phyloP scores from a whole-genome alignment of 2,329 filamentous ascomycete genomes.

The Aureobasidium vineae region DNA sequence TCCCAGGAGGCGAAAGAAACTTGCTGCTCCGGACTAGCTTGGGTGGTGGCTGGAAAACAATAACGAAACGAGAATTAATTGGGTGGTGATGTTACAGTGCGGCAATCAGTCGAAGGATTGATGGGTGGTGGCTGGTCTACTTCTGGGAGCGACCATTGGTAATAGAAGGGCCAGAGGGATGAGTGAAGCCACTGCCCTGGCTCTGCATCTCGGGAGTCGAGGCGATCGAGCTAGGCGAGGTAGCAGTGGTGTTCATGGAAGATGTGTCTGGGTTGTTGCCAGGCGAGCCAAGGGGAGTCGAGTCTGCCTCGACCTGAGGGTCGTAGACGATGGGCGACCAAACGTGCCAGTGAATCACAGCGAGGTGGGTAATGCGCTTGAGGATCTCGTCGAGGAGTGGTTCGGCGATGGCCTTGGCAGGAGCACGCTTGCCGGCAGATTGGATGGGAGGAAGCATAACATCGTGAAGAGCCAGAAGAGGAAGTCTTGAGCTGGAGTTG shows the following conservation, averaged over 20 bases:
- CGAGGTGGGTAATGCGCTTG: slow-evolving; percentile 75
- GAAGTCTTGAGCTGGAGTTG: slow-evolving; percentile 38
- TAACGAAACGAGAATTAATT: neutral
- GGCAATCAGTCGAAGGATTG: neutral
- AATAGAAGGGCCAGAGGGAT: slow-evolving; percentile 3
- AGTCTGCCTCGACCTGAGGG: slow-evolving; percentile 28
- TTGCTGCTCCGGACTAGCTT: neutral
- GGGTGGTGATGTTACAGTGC: neutral
- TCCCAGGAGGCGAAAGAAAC: neutral
- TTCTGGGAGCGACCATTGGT: slow-evolving; percentile 10
- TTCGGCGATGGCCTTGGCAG: neutral
- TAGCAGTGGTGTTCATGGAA: neutral
- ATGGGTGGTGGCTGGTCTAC: neutral
- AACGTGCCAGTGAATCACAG: slow-evolving; percentile 84
- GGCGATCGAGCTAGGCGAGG: neutral
- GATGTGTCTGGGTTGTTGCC: neutral
- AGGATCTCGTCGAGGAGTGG: slow-evolving; percentile 58
- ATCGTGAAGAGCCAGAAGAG: slow-evolving; percentile 48
- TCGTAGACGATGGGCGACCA: slow-evolving; percentile 75
- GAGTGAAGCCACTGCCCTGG: slow-evolving; percentile 8
- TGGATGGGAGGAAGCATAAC: slow-evolving; percentile 37
- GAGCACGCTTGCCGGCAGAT: slow-evolving; percentile 29
- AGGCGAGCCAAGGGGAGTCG: neutral
- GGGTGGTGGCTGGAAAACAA: slow-evolving; percentile 2
- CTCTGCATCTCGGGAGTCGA: slow-evolving; percentile 12